Evolutionary conservation across 2,329 filamentous ascomycete species (phyloP).

Genomic region (Epichloe uncinata): DNA sequence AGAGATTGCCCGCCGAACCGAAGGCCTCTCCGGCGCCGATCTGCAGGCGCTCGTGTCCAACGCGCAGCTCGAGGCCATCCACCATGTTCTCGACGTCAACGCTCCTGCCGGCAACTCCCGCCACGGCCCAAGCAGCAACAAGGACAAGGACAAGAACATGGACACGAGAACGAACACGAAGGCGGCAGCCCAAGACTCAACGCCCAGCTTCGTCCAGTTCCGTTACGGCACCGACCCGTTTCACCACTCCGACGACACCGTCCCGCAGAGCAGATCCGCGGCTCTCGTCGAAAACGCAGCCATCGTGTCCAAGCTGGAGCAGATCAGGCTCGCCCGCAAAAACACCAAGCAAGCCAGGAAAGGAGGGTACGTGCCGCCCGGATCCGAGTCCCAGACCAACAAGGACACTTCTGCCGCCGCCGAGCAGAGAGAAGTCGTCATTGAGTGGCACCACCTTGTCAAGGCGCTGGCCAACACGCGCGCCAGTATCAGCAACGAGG

Average conservation of each 20-base stretch:
- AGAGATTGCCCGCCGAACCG: slow-evolving; percentile 68
- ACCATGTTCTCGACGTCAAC: slow-evolving; percentile 64
- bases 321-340: slow-evolving; percentile 59
- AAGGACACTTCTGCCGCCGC: slow-evolving; percentile 8
- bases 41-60: slow-evolving; percentile 93
- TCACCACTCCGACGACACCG: slow-evolving; percentile 24
- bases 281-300: slow-evolving; percentile 62
- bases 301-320: slow-evolving; percentile 69
- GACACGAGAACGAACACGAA: slow-evolving; percentile 4
- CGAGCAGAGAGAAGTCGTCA: slow-evolving; percentile 56
- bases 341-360: slow-evolving; percentile 22
- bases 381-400: slow-evolving; percentile 13
- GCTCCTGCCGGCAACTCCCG: slow-evolving; percentile 26
- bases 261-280: slow-evolving; percentile 36
- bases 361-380: slow-evolving; percentile 10
- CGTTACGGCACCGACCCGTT: slow-evolving; percentile 54
- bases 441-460: slow-evolving; percentile 71
- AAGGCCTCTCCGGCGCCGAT: slow-evolving; percentile 89
- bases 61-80: slow-evolving; percentile 91
- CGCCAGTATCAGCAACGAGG: slow-evolving; percentile 68
- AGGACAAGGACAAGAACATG: background rate
- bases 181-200: slow-evolving; percentile 14
- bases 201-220: slow-evolving; percentile 65
- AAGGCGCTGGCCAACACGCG: slow-evolving; percentile 65
- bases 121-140: slow-evolving; percentile 20